phyloP scores from a whole-genome alignment of 352 stramenopile species.

The Pythium monospermum region DNA sequence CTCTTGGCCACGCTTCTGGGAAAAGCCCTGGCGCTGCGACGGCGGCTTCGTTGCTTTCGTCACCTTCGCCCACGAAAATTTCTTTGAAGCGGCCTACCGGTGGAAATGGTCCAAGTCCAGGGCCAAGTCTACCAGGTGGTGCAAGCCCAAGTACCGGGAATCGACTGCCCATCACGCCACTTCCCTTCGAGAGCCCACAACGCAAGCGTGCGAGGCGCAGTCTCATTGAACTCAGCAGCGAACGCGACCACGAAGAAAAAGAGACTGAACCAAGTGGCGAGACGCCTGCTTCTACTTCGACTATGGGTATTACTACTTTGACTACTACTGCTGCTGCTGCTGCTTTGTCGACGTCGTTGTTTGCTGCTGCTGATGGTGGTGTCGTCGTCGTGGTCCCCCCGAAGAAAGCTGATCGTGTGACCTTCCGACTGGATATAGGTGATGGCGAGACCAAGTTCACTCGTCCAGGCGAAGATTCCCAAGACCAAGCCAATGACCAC shows the following conservation, averaged over 20 bases:
- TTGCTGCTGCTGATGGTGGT: too few species aligned
- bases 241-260: slow-evolving; percentile 16
- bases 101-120: too few species aligned
- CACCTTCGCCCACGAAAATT: slow-evolving; percentile 30
- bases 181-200: slow-evolving; percentile 29
- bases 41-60: slow-evolving; percentile 9
- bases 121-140: too few species aligned
- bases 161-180: slow-evolving; percentile 14
- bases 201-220: slow-evolving; percentile 45
- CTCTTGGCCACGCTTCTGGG: too few species aligned
- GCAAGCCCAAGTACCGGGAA: too few species aligned
- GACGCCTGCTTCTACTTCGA: too few species aligned
- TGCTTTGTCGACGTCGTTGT: too few species aligned
- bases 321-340: too few species aligned
- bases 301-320: too few species aligned
- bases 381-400: slow-evolving; percentile 11
- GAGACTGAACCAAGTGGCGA: neutral
- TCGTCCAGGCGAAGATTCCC: slow-evolving; percentile 48
- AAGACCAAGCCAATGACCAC: slow-evolving; percentile 20
- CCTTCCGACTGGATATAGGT: slow-evolving; percentile 38
- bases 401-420: slow-evolving; percentile 50
- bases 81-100: slow-evolving; percentile 32
- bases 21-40: too few species aligned
- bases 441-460: slow-evolving; percentile 36
- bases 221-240: slow-evolving; percentile 29